These are phyloP conservation scores for Microcera coccophila DNA, from an alignment of 2,329 filamentous ascomycete species.

Conservation along the genomic window DNA sequence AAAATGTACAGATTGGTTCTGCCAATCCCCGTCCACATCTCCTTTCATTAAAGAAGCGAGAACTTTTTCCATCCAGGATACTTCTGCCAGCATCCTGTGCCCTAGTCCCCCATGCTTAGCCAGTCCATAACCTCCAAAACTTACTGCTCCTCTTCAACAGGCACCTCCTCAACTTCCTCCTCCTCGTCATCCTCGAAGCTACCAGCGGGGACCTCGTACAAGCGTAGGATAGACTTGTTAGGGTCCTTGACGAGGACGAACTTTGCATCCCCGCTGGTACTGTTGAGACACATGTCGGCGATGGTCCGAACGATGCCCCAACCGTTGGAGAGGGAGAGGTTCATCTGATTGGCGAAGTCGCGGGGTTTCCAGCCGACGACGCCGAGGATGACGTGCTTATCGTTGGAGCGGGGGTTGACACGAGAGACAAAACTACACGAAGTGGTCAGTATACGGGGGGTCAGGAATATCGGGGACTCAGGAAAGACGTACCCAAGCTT, in stretches of 20 bases:
- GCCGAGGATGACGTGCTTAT: slow-evolving; percentile 91
- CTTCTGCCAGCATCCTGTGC: not conserved
- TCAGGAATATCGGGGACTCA: not conserved
- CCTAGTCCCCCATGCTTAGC: not conserved
- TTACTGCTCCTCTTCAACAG: slow-evolving; percentile 16
- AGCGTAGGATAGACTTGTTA: slow-evolving; percentile 89
- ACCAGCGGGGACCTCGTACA: slow-evolving; percentile 84
- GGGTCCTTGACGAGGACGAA: slow-evolving; percentile 85
- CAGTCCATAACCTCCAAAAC: not conserved
- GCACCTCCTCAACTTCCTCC: slow-evolving; percentile 36
- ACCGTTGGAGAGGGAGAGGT: slow-evolving; percentile 90
- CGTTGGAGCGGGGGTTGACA: slow-evolving; percentile 83
- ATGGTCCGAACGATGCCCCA: slow-evolving; percentile 99
- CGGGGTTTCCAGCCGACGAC: slow-evolving; percentile 97
- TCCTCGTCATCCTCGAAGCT: slow-evolving; percentile 86
- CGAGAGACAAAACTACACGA: slow-evolving; percentile 81
- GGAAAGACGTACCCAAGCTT: slow-evolving; percentile 75
- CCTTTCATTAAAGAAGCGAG: not conserved
- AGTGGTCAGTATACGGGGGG: not conserved
- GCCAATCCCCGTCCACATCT: slow-evolving; percentile 4
- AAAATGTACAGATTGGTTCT: slow-evolving; percentile 1
- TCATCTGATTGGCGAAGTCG: slow-evolving; percentile 97
- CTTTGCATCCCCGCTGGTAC: slow-evolving; percentile 74
- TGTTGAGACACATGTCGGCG: slow-evolving; percentile 83
- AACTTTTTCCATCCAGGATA: not conserved